Evolutionary conservation across 2,329 filamentous ascomycete species (phyloP), one percentile per base, ranked within the genome.

Genomic region (Aspergillus clavatus): DNA sequence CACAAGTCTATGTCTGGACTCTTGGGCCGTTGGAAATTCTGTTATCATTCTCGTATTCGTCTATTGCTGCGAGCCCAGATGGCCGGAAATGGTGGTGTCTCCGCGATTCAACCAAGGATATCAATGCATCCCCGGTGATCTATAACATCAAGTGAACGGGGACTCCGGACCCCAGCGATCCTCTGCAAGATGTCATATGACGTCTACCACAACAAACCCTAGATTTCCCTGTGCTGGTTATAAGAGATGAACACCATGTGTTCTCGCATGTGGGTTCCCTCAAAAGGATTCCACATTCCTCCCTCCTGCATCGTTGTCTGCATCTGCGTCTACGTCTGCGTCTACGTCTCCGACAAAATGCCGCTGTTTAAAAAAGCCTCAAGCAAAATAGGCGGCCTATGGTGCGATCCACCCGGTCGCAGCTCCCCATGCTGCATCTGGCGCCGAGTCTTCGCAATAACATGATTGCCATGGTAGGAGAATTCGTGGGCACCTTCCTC

Each of bases 401-500:
- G 3, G 7, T 43, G 12, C 31, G 41, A 0, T 27, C 16, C 16
- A 43, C 31, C n/a, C 44, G 19, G 16, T 37, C 38, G 18, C 48
- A 63, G 54, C 54, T 68, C 4, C 64, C 64, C 3, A 68, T 68
- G 65, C 48, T 68, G 23, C 51, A 54, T 24, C 46, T 69, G 7
- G 60, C 64, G 0, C 61, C 69, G 44, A 59, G 47, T 12, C 14
- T 54, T 40, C 68, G 72, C 18, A 71, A 72, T 41, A 73, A 77
- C 52, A 48, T 72, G 37, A 66, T 78, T 33, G 74, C 72, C 23
- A 63, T 69, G 11, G 41, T 73, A 7, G 73, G 73, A 16, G 77
- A 80, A 57, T 75, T 78, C 19, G 65, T 75, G 10, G 77, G 77
- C 23, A 80, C 76, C 0, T 72, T 74, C 29, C 54, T 75, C 49